Evolutionary conservation across 176 grass and related monocot genomes (phyloP).

Genomic region (Tuctoria greenei): DNA sequence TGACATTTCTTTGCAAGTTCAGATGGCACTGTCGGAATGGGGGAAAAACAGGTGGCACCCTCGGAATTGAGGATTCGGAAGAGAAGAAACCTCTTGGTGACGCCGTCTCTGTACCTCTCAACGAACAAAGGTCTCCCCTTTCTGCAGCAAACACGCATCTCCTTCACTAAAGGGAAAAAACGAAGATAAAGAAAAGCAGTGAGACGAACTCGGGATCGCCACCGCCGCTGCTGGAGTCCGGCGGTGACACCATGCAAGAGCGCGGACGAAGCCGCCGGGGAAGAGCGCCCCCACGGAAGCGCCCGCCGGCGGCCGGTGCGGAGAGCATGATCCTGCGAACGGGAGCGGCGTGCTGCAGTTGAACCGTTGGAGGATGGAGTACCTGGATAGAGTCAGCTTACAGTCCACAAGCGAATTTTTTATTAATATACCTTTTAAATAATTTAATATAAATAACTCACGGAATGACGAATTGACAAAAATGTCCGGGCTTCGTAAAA

Average conservation of each 20-base stretch:
- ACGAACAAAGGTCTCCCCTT: constrained; percentile 52
- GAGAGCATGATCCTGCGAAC: constrained; percentile 39
- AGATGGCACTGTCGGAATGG: background rate
- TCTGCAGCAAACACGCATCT: constrained; percentile 28
- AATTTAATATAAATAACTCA: no score
- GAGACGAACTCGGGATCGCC: constrained; percentile 32
- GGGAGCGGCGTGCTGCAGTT: background rate
- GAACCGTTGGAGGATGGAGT: background rate
- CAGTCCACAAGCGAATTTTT: constrained; percentile 30
- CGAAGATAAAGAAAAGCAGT: background rate
- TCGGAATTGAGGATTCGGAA: background rate
- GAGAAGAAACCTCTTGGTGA: constrained; percentile 57
- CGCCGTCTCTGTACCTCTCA: constrained; percentile 71
- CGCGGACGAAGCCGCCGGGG: background rate
- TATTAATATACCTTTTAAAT: no score
- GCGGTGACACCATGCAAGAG: constrained; percentile 11
- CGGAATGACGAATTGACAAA: no score
- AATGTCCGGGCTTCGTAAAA: no score
- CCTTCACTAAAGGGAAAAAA: background rate
- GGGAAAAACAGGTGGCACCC: background rate
- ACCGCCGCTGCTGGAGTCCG: background rate
- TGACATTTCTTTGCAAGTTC: background rate
- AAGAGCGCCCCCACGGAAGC: constrained; percentile 2
- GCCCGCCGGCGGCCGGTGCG: constrained; percentile 13
- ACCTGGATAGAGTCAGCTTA: background rate